A percentile compares a stretch with the other conserved stretches of the same genome.
Evolutionary conservation across 768 basidiomycete genomes (phyloP).

Genomic region (Infundibulicybe gibba): DNA sequence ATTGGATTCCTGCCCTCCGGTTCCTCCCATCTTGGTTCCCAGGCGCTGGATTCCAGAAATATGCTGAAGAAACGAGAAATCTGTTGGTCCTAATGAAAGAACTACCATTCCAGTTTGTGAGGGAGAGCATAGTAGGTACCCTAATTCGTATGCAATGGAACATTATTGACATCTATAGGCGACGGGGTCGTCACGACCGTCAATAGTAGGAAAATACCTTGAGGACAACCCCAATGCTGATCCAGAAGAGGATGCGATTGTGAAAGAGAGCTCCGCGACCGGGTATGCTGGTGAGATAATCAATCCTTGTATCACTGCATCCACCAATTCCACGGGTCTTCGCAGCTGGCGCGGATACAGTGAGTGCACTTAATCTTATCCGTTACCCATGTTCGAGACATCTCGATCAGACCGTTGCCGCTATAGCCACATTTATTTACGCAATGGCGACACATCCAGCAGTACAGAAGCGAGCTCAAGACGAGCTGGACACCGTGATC

Average conservation of each 20-base stretch:
- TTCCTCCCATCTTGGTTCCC: slow-evolving; percentile 28
- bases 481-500: slow-evolving; percentile 11
- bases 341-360: slow-evolving; percentile 12
- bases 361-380: slow-evolving; percentile 9
- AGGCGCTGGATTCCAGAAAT: slow-evolving; percentile 20
- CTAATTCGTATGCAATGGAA: too few species aligned
- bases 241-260: not conserved
- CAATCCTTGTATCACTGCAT: not conserved
- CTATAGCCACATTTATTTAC: not conserved
- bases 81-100: slow-evolving; percentile 12
- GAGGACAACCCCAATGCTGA: too few species aligned
- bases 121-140: slow-evolving; percentile 12
- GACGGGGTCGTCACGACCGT: slow-evolving; percentile 6
- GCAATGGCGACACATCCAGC: slow-evolving; percentile 12
- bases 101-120: slow-evolving; percentile 15
- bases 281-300: not conserved
- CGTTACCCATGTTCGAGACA: not conserved
- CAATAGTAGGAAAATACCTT: too few species aligned
- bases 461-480: slow-evolving; percentile 17
- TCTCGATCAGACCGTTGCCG: not conserved
- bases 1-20: slow-evolving; percentile 19
- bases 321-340: not conserved
- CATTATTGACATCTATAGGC: slow-evolving; percentile 1
- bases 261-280: not conserved
- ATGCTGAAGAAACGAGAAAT: slow-evolving; percentile 9